These are phyloP conservation scores for Boletus barrowsii DNA, from an alignment of 768 basidiomycete genomes.

Conservation along the genomic window DNA sequence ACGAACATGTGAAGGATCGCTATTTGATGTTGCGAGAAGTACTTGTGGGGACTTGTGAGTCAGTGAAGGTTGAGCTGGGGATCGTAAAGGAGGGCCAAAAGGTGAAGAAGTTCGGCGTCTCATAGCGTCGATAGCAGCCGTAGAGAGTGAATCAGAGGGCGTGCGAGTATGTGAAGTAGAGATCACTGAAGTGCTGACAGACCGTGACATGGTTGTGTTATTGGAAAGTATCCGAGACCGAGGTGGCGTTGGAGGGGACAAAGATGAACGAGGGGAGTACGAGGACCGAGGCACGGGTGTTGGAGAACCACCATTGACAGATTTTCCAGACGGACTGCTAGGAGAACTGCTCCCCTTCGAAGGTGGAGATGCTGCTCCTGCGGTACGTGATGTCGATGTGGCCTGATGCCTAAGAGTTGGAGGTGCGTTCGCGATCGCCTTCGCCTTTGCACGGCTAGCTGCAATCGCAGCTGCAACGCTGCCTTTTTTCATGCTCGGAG, in stretches of 20 bases:
- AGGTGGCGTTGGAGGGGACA: conserved; percentile 44
- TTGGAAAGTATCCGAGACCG: conserved; percentile 41
- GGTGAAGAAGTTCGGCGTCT: conserved; percentile 51
- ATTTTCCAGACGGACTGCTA: conserved; percentile 40
- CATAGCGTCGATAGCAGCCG: conserved; percentile 25
- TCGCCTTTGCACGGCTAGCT: conserved; percentile 85
- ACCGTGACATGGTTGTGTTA: conserved; percentile 38
- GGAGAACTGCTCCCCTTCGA: conserved; percentile 40
- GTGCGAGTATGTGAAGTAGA: conserved; percentile 43
- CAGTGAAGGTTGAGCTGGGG: conserved; percentile 32
- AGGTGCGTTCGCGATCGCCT: conserved; percentile 77
- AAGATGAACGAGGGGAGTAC: conserved; percentile 47
- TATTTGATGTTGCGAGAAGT: conserved; percentile 35
- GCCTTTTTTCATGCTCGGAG: conserved; percentile 66
- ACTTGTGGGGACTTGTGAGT: conserved; percentile 41
- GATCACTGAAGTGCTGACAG: conserved; percentile 37
- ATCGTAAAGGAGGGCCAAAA: conserved; percentile 31
- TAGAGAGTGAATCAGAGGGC: conserved; percentile 36
- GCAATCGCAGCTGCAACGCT: conserved; percentile 86
- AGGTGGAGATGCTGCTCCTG: conserved; percentile 41
- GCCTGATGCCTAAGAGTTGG: conserved; percentile 80
- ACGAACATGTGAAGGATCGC: conserved; percentile 24
- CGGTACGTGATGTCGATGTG: conserved; percentile 63
- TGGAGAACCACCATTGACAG: conserved; percentile 40
- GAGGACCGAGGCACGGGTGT: conserved; percentile 40